Evolutionary conservation across 306 rosid genomes (phyloP), one percentile per base, ranked within the genome.

Genomic region (Malus fusca): DNA sequence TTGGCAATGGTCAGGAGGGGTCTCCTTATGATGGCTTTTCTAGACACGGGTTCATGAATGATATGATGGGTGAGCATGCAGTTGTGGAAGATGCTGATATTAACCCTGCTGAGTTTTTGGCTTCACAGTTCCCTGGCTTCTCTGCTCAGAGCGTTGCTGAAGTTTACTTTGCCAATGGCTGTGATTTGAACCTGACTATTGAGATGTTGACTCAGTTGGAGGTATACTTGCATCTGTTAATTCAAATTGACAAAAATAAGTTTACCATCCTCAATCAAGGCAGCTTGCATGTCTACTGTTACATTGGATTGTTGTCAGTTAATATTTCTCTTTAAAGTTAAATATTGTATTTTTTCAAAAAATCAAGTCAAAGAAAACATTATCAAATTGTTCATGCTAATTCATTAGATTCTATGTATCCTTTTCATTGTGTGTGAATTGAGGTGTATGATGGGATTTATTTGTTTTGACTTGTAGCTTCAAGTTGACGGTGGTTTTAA

Each of bases 151-250:
- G 98, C 88, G 91, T 94, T 48, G 85, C 89, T 11, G 98, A 88
- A 83, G 98, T 94, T 80, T 94, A 86, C 85, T 86, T 90, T 80
- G 95, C 98, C 77, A 94, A 85, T 72, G 93, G 93, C 63, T 82
- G 95, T 3, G 95, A 94, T 82, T 75, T 94, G 71, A 87, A 88
- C 82, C 78, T 88, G 74, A 94, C 98, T 78, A 80, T 88, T 81
- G 98, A 92, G 77, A 94, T 94, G 96, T 93, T 94, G 80, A 88
- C 91, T 69, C 97, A 94, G 89, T 88, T 94, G 82, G 98, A 91
- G 96, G 98, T 94, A 79, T 78, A 82, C 75, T 75, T 78, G 78
- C 66, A 65, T 75, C 60, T 61, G 28, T 37, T 60, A 0, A 0
- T 26, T 25, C 8, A 31, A 26, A 61, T 72, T 35, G 31, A 28